A percentile compares a stretch with the other conserved stretches of the same genome.
Evolutionary conservation across 2,329 filamentous ascomycete genomes (phyloP).

Genomic region (Phialemonium atrogriseum): DNA sequence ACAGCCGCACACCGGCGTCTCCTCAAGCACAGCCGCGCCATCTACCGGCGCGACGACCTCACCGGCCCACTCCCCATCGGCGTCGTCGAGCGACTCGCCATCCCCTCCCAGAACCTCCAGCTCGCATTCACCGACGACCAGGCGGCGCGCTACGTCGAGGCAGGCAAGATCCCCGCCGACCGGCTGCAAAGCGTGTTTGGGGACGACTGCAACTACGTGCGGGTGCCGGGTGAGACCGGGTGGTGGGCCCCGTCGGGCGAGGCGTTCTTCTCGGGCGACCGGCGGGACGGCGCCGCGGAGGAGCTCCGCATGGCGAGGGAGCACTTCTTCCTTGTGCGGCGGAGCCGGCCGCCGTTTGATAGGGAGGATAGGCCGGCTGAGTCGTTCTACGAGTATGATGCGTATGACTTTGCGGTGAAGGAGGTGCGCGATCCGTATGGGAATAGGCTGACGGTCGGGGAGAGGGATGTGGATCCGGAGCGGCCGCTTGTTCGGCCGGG

Average conservation of each 20-base stretch:
- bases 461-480: too few relatives aligned
- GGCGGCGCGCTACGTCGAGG: not conserved
- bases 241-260: constrained; percentile 2
- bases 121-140: not conserved
- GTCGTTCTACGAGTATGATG: too few relatives aligned
- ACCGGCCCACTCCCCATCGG: not conserved
- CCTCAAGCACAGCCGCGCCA: not conserved
- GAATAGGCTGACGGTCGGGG: too few relatives aligned
- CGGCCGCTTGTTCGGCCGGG: too few relatives aligned
- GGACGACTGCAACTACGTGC: too few relatives aligned
- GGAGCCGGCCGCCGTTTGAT: too few relatives aligned
- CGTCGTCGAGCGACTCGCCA: not conserved
- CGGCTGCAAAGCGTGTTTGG: too few relatives aligned
- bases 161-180: not conserved
- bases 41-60: not conserved
- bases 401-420: too few relatives aligned
- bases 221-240: too few relatives aligned
- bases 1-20: not conserved
- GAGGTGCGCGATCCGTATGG: too few relatives aligned
- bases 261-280: not conserved
- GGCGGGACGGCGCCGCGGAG: not conserved
- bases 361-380: too few relatives aligned
- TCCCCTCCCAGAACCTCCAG: not conserved
- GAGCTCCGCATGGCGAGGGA: not conserved
- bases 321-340: too few relatives aligned